Evolutionary conservation across 192 early-diverging fungal species (phyloP), one percentile per base, ranked within the genome.

Genomic region (Podila verticillata): DNA sequence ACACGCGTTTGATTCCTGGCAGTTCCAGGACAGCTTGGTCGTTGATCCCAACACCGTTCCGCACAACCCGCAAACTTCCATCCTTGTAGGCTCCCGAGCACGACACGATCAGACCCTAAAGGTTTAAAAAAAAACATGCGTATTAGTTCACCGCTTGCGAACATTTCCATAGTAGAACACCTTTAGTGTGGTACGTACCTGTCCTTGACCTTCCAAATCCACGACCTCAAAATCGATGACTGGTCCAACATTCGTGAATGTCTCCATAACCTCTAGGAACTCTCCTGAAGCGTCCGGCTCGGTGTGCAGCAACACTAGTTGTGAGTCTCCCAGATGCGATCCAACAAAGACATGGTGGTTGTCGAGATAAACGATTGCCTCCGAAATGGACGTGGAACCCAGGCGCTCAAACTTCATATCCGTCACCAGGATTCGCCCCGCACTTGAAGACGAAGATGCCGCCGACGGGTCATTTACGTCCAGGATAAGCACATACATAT

Each of bases 31-130:
- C 67, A 3, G 85, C 90, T 26, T 90, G 69, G 28, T 89, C 86
- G n/a, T 89, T 87, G 30, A 99, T 91, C 12, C 94, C 95, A 48
- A 99, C 88, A 15, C 98, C 97, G 77, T 94, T 95, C 56, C 93
- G 87, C 48, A 99, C 91, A 19, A 97, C 84, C 29, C 95, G 84
- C 34, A 99, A 77, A 0, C 90, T 88, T 5, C 95, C 94, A 70
- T 89, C 89, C 58, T 89, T 91, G 61, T 83, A 85, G 15, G 81
- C 85, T 2, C 96, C 96, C n/a, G 92, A 94, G 72, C 95, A 96
- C 13, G 96, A 91, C 7, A 99, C 92, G 7, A 97, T 83, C 82
- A 96, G 91, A 26, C 89, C 88, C 82, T 92, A 81, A 44, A 44
- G 2, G 13, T 44, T 0, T 15, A 44, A 44, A 44, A 13, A 44